These are phyloP conservation scores for Sclerotinia trifoliorum DNA, from an alignment of 2,329 filamentous ascomycete species.

Conservation along the genomic window DNA sequence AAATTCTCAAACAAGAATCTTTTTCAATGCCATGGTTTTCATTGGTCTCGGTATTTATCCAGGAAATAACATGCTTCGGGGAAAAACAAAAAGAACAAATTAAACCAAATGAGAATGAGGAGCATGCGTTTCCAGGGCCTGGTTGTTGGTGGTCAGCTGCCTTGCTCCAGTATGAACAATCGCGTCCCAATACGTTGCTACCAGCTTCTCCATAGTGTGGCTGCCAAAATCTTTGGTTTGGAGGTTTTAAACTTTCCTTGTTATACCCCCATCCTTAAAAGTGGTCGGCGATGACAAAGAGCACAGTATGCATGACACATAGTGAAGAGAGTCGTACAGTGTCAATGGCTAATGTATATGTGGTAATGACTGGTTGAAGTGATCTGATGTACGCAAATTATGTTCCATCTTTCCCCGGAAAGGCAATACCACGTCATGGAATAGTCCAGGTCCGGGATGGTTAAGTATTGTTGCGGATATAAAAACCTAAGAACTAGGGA, in stretches of 20 bases:
- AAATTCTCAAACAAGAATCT: not conserved
- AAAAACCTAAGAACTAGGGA: not conserved
- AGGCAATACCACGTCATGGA: not conserved
- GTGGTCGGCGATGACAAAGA: not conserved
- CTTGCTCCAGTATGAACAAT: not conserved
- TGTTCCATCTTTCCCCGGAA: not conserved
- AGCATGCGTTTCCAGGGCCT: accelerated
- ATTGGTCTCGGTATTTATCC: not conserved
- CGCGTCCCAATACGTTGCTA: not conserved
- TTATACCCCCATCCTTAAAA: not conserved
- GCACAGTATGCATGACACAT: not conserved
- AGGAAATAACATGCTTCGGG: not conserved
- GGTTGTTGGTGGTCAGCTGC: not conserved
- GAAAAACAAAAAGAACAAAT: not conserved
- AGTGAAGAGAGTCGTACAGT: not conserved
- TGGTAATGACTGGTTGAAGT: not conserved
- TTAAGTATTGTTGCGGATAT: not conserved
- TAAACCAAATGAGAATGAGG: not conserved
- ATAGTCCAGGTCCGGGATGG: not conserved
- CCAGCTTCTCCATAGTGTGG: not conserved
- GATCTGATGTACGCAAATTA: not conserved
- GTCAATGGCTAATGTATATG: no score
- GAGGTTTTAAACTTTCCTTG: no score
- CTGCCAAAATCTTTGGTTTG: not conserved
- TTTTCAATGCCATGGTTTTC: not conserved